Evolutionary conservation across 164 flowering plant species (phyloP).

Genomic region (Houttuynia cordata): DNA sequence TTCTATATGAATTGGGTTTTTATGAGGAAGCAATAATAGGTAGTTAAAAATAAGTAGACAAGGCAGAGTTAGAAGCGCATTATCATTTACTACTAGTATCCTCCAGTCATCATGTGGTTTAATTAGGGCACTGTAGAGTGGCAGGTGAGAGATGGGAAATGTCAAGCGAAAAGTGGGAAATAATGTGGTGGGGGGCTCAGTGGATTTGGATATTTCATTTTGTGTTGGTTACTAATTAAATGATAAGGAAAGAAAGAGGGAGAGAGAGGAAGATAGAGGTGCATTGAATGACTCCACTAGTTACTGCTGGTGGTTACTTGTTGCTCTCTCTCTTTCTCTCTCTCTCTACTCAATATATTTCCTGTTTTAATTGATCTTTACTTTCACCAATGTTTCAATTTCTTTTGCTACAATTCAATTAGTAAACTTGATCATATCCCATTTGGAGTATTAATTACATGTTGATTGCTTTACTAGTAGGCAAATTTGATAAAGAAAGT

Average conservation of each 20-base stretch:
- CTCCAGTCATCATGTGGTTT: neutral
- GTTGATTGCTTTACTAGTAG: too few species aligned
- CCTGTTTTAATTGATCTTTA: too few species aligned
- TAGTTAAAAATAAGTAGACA: neutral
- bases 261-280: slow-evolving; percentile 1
- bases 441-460: too few species aligned
- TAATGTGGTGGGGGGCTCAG: neutral
- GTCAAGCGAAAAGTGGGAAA: too few species aligned
- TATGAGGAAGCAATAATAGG: neutral
- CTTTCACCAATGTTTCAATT: too few species aligned
- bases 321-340: neutral
- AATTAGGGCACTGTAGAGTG: neutral
- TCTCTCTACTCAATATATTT: too few species aligned
- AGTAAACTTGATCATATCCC: too few species aligned
- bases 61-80: neutral
- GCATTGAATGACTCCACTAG: neutral
- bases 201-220: neutral
- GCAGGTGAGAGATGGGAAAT: neutral
- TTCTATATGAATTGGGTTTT: too few species aligned
- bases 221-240: neutral
- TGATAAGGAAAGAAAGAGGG: neutral
- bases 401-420: too few species aligned
- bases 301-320: neutral
- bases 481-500: too few species aligned
- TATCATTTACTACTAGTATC: neutral